These are phyloP conservation scores for Beauveria pseudobassiana DNA, from an alignment of 2,329 filamentous ascomycete species.

Conservation along the genomic window DNA sequence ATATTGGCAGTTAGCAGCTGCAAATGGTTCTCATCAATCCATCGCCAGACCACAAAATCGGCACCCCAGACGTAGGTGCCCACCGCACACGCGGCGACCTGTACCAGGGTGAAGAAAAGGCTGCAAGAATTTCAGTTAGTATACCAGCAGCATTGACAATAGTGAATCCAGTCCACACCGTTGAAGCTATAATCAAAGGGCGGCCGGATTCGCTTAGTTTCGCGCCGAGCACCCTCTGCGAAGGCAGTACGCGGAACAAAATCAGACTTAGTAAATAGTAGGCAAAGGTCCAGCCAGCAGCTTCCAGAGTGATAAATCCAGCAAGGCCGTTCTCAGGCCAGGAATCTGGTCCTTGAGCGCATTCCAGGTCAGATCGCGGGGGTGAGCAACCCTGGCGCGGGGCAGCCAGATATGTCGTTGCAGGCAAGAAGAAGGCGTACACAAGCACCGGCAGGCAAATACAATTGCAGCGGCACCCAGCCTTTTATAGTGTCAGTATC, in stretches of 20 bases:
- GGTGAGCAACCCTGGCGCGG: slow-evolving; percentile 65
- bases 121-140: slow-evolving; percentile 30
- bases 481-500: slow-evolving; percentile 32
- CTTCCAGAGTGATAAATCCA: slow-evolving; percentile 60
- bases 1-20: slow-evolving; percentile 78
- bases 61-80: slow-evolving; percentile 70
- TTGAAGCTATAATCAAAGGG: slow-evolving; percentile 72
- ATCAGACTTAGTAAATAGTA: slow-evolving; percentile 71
- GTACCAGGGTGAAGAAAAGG: slow-evolving; percentile 67
- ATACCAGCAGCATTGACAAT: no score
- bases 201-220: slow-evolving; percentile 57
- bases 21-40: slow-evolving; percentile 80
- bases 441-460: slow-evolving; percentile 66
- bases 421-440: slow-evolving; percentile 68
- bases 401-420: slow-evolving; percentile 83
- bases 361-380: slow-evolving; percentile 57
- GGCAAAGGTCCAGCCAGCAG: slow-evolving; percentile 57
- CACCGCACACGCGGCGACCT: slow-evolving; percentile 56
- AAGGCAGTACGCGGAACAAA: slow-evolving; percentile 67
- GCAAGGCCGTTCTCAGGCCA: slow-evolving; percentile 64
- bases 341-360: slow-evolving; percentile 64
- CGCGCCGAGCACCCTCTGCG: slow-evolving; percentile 58
- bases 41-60: slow-evolving; percentile 79
- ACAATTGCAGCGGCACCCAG: slow-evolving; percentile 66
- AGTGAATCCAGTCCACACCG: slow-evolving; percentile 33